Conservation (phyloP, 148 eudicot genomes). For the Amaranthus cruentus region DNA sequence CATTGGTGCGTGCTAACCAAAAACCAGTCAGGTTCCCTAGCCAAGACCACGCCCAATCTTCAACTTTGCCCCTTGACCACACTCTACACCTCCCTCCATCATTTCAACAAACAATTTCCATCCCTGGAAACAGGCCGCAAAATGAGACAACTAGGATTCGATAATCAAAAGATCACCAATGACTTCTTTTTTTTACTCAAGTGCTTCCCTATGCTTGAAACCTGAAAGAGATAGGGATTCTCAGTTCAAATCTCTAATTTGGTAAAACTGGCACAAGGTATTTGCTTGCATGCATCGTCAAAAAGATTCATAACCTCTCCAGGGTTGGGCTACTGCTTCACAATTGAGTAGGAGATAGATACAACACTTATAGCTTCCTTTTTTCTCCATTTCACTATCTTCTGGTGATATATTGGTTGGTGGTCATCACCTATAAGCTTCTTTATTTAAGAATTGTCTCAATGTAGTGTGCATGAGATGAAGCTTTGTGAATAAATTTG, state of each 20-base stretch:
- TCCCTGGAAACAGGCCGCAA: neutral
- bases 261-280: neutral
- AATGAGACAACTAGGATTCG: neutral
- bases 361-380: no score
- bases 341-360: neutral
- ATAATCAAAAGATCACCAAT: neutral
- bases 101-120: neutral
- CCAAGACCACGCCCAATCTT: neutral
- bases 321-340: neutral
- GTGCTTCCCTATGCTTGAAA: neutral
- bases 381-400: no score
- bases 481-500: no score
- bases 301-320: neutral
- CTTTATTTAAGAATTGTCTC: no score
- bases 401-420: no score
- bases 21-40: neutral
- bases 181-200: neutral
- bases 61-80: neutral
- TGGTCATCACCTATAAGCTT: no score
- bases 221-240: neutral
- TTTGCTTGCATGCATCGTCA: neutral
- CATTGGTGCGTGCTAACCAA: neutral
- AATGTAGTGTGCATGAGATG: no score
- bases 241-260: neutral
- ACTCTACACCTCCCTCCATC: neutral